phyloP scores from a whole-genome alignment of 805 yeast genomes.

The Sugiyamaella chiloensis region DNA sequence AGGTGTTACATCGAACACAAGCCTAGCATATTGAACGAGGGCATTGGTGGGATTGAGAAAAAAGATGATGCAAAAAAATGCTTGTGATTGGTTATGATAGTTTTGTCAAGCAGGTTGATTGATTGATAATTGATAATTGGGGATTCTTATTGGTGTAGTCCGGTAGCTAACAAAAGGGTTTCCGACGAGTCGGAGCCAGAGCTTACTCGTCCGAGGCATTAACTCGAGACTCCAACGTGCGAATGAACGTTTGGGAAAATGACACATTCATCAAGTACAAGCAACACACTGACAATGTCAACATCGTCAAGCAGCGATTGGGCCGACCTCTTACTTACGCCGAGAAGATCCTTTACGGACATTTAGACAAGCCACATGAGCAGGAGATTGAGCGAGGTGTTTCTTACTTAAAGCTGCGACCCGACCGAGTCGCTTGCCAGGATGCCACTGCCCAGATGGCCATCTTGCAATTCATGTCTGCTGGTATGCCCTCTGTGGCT shows the following conservation, averaged over 20 bases:
- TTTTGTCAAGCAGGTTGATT: background rate
- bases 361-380: constrained; percentile 87
- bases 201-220: constrained; percentile 28
- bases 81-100: background rate
- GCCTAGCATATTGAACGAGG: no score
- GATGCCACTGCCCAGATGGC: constrained; percentile 99
- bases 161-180: constrained; percentile 5
- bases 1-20: no score
- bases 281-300: constrained; percentile 81
- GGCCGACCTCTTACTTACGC: constrained; percentile 91
- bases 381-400: constrained; percentile 84
- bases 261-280: constrained; percentile 89
- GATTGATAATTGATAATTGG: no score
- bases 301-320: constrained; percentile 77
- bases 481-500: constrained; percentile 86
- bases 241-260: constrained; percentile 58
- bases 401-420: constrained; percentile 89
- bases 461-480: constrained; percentile 91
- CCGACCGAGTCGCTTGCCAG: constrained; percentile 98
- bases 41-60: no score
- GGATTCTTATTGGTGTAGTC: background rate
- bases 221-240: constrained; percentile 68
- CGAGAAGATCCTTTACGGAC: constrained; percentile 92
- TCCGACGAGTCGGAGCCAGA: constrained; percentile 18
- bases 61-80: no score